phyloP scores from a whole-genome alignment of 1,284 basidiomycete species.

The Naganishia albida region DNA sequence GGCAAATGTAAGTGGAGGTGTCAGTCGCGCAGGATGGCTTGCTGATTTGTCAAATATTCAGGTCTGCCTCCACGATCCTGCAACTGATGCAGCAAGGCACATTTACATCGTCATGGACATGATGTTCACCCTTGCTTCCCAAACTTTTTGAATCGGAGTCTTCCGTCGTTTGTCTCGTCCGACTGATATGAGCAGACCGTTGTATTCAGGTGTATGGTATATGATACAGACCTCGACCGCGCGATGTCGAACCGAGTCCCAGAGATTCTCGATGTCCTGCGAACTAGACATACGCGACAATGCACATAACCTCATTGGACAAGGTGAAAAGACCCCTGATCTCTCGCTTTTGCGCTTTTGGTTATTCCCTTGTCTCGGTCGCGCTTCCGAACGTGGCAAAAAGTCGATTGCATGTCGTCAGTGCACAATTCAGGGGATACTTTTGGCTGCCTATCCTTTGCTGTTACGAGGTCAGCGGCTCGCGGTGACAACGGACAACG shows the following conservation, averaged over 20 bases:
- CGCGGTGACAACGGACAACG: background rate
- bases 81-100: conserved; percentile 52
- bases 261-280: no score
- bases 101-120: conserved; percentile 39
- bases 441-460: background rate
- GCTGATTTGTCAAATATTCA: conserved; percentile 14
- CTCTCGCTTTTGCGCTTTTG: conserved; percentile 14
- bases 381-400: conserved; percentile 22
- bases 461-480: background rate
- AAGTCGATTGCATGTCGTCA: conserved; percentile 27
- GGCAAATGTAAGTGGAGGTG: conserved; percentile 36
- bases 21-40: conserved; percentile 17
- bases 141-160: no score
- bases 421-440: background rate
- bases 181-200: no score
- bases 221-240: no score
- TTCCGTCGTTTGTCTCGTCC: no score
- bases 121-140: background rate
- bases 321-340: conserved; percentile 3
- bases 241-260: background rate
- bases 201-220: no score
- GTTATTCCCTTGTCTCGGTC: background rate
- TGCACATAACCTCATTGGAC: conserved; percentile 8
- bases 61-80: conserved; percentile 53
- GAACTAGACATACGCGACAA: background rate